Conservation (phyloP, 140 eudicot genomes). For the Bidens hawaiensis region DNA sequence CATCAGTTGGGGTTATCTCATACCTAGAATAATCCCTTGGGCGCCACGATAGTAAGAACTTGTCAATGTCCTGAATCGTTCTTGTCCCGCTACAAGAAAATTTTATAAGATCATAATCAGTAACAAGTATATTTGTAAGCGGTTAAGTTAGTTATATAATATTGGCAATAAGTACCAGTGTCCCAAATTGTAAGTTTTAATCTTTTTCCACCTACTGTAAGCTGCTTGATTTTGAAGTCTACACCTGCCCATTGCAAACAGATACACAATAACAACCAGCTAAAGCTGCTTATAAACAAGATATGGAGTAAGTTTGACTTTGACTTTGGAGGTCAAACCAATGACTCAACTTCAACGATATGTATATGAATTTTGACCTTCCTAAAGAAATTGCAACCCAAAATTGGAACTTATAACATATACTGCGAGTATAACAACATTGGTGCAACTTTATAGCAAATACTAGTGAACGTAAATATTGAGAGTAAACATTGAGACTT, state of each 20-base stretch:
- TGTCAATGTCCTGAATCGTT: constrained; percentile 73
- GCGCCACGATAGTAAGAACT: constrained; percentile 84
- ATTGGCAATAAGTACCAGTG: constrained; percentile 40
- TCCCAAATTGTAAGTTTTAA: too few relatives aligned
- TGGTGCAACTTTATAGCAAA: background rate
- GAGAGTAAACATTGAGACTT: background rate
- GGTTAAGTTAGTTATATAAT: background rate
- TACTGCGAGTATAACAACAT: background rate
- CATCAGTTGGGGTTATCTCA: too few relatives aligned
- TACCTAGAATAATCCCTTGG: constrained; percentile 80
- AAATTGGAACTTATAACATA: background rate
- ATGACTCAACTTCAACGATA: background rate
- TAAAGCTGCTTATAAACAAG: background rate
- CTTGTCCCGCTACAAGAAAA: constrained; percentile 71
- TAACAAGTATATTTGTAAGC: background rate
- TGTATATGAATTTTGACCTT: background rate
- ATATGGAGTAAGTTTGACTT: constrained; percentile 2
- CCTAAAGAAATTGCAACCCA: background rate
- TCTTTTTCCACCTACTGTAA: too few relatives aligned
- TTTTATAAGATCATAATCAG: constrained; percentile 1
- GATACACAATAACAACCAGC: background rate
- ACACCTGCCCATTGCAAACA: constrained; percentile 39
- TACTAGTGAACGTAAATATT: too few relatives aligned
- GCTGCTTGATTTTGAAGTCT: constrained; percentile 61
- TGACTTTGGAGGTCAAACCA: constrained; percentile 20